Evolutionary conservation across 1,284 basidiomycete genomes (phyloP), one percentile per base, ranked within the genome.

Genomic region (Sutorius eximius): DNA sequence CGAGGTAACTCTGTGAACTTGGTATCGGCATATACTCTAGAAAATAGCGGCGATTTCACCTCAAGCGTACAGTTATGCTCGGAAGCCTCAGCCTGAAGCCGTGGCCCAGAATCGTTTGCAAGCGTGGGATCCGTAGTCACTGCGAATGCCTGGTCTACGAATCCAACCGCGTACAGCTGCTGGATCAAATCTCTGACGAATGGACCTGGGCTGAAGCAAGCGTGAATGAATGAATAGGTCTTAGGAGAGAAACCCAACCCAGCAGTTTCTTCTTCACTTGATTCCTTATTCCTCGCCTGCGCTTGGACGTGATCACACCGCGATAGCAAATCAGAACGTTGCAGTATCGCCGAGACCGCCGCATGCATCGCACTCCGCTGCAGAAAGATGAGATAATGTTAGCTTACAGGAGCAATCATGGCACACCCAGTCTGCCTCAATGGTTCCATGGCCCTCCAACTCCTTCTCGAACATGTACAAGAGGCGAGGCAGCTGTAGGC

Each of bases 101-200:
- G 78, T 9, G 80, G 72, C 4, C 75, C 70, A 51, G 69, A 72
- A 48, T 83, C 79, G 49, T 77, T 81, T 0, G 75, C 70, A 18
- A 82, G 73, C 52, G 73, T 70, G 1, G 82, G 78, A 60, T 84
- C 81, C 27, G 83, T 65, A 43, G 78, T 77, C 27, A 75, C 52
- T 9, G 79, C 80, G 45, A 81, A 78, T 0, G 75, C 63, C 43
- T 75, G 72, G 41, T 86, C 81, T 32, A 90, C 62, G n/a, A 89
- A 72, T 3, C 80, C 80, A n/a, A 74, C 68, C 11, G 74, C 69
- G 12, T 81, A 65, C 2, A 87, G 66, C 49, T 84, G 81, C 51
- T 82, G 78, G n/a, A 89, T 71, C 41, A 90, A 74, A 52, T 84
- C 82, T 20, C 78, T 77, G 41, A 76, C 69, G 59, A 87, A 78